phyloP scores from a whole-genome alignment of 2,329 filamentous ascomycete species.

The Penicillium sp. region DNA sequence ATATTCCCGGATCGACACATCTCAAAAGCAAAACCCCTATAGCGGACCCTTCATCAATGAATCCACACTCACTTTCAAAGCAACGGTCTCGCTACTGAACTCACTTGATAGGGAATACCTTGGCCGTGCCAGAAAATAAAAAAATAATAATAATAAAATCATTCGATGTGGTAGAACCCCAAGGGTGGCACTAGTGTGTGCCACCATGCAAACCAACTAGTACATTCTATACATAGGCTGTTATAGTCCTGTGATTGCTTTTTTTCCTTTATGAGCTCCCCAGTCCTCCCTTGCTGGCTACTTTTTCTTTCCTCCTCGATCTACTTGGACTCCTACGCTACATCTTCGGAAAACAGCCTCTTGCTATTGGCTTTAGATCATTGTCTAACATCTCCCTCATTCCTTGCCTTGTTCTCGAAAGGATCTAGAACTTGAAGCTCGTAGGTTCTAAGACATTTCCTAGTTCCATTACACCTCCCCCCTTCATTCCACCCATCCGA shows the following conservation, averaged over 20 bases:
- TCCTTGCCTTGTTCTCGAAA: constrained; percentile 3
- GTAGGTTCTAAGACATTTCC: constrained; percentile 11
- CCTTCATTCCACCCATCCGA: constrained; percentile 14
- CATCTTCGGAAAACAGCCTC: neutral
- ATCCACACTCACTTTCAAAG: neutral
- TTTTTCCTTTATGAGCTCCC: constrained; percentile 8
- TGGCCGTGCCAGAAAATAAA: neutral
- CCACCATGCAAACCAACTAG: constrained; percentile 9
- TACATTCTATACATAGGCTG: constrained; percentile 6
- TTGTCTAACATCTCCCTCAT: neutral
- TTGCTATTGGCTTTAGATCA: constrained; percentile 3
- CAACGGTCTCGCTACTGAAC: neutral
- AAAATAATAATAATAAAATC: neutral
- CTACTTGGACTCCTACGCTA: neutral
- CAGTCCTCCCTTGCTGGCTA: constrained; percentile 2
- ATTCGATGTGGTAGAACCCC: neutral
- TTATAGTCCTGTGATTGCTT: constrained; percentile 13
- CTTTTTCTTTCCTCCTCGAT: neutral
- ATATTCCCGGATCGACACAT: constrained; percentile 16
- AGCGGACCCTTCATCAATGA: constrained; percentile 1
- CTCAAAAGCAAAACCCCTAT: constrained; percentile 1
- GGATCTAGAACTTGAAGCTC: neutral
- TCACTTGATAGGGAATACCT: neutral
- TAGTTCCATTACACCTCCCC: neutral
- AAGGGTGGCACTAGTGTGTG: constrained; percentile 6